A percentile compares a stretch with the other conserved stretches of the same genome.
Conservation (phyloP, 805 yeast species). For the Danielia reshetovae region DNA sequence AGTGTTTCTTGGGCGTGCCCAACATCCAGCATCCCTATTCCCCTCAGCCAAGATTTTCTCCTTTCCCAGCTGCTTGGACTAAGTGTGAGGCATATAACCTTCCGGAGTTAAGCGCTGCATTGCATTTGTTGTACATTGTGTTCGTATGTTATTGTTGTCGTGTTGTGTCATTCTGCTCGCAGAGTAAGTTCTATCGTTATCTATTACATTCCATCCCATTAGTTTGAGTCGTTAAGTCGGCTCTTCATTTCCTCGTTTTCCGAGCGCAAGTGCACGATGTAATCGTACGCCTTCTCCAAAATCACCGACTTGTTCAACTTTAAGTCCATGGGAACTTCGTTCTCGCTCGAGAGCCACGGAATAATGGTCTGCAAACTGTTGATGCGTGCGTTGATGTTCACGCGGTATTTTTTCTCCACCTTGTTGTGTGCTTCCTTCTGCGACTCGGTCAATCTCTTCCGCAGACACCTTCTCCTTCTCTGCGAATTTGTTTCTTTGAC, state of each 20-base stretch:
- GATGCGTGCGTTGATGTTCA: conserved; percentile 67
- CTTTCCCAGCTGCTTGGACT: no score
- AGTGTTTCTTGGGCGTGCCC: no score
- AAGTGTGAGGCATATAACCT: no score
- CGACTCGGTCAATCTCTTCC: conserved; percentile 52
- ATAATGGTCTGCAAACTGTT: conserved; percentile 63
- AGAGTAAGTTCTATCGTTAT: no score
- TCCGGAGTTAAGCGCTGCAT: no score
- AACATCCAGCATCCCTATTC: no score
- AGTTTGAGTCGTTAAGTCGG: conserved; percentile 1
- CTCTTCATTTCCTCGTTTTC: conserved; percentile 33
- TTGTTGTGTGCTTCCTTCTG: conserved; percentile 73
- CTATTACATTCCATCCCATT: no score
- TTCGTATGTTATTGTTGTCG: no score
- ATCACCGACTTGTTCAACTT: conserved; percentile 60
- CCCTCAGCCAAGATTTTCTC: no score
- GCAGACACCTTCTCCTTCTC: conserved; percentile 40
- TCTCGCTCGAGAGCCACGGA: conserved; percentile 52
- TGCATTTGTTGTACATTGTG: no score
- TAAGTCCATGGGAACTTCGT: conserved; percentile 8
- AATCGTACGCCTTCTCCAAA: conserved; percentile 64
- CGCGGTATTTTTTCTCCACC: conserved; percentile 67
- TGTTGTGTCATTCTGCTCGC: no score
- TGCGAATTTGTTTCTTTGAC: conserved; percentile 1
- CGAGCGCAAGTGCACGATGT: conserved; percentile 47